Percentiles rank a stretch among this genome's conserved stretches.
Evolutionary conservation across 306 rosid species (phyloP).

Genomic region (Prinsepia uniflora): DNA sequence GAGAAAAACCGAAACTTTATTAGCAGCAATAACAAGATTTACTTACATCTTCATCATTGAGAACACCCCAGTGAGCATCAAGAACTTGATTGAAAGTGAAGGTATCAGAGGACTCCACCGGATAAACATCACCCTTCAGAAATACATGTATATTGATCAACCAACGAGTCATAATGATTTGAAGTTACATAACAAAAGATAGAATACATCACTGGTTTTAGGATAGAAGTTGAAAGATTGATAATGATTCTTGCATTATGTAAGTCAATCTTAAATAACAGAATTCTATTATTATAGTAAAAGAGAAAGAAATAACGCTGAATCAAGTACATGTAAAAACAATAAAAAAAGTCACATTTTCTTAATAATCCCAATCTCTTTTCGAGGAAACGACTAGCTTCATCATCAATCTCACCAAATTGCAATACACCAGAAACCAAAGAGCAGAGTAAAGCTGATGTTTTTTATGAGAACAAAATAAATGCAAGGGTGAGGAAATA

Average conservation of each 20-base stretch:
- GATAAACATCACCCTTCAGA: conserved; percentile 87
- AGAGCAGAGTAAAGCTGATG: background rate
- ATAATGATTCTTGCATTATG: background rate
- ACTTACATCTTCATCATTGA: conserved; percentile 75
- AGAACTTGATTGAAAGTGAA: conserved; percentile 65
- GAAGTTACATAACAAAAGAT: conserved; percentile 19
- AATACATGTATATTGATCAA: conserved; percentile 10
- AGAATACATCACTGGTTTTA: conserved; percentile 11
- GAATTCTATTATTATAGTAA: background rate
- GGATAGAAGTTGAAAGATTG: background rate
- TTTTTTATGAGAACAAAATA: background rate
- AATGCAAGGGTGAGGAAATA: conserved; percentile 30
- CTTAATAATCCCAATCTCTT: background rate
- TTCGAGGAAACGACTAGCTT: background rate
- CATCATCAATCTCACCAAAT: background rate
- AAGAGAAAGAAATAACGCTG: background rate
- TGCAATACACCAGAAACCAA: background rate
- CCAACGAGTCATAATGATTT: conserved; percentile 7
- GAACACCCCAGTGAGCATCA: conserved; percentile 90
- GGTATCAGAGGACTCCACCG: conserved; percentile 60
- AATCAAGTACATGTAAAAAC: background rate
- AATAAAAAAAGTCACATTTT: background rate
- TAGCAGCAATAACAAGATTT: conserved; percentile 11
- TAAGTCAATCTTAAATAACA: background rate
- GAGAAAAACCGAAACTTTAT: conserved; percentile 4